Percentiles rank a stretch among this genome's conserved stretches.
Conservation (phyloP, 2,329 filamentous ascomycete species). For the Talaromyces sp. region DNA sequence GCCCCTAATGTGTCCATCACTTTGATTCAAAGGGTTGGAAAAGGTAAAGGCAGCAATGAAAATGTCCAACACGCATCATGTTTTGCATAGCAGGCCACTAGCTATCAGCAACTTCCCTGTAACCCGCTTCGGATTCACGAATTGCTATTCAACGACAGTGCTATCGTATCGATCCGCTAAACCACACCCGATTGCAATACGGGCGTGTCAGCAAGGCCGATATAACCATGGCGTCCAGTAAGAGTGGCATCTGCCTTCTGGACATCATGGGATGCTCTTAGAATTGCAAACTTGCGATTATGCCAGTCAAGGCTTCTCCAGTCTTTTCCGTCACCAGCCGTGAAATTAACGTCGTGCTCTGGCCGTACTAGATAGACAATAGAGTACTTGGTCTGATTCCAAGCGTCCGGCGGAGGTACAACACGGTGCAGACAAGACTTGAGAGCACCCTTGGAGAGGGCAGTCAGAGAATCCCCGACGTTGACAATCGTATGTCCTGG, state of each 20-base stretch:
- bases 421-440: conserved; percentile 1
- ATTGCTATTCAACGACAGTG: no score
- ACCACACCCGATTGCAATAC: not conserved
- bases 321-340: not conserved
- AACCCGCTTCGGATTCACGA: not conserved
- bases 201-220: not conserved
- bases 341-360: not conserved
- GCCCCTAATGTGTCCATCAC: not conserved
- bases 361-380: not conserved
- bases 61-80: not conserved
- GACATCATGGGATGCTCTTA: not conserved
- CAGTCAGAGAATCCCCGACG: conserved; percentile 53
- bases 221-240: not conserved
- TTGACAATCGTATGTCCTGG: conserved; percentile 53
- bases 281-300: not conserved
- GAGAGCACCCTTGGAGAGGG: conserved; percentile 5
- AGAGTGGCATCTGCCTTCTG: not conserved
- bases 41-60: not conserved
- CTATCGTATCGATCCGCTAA: not conserved
- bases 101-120: not conserved
- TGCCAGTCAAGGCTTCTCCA: not conserved
- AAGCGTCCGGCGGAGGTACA: not conserved
- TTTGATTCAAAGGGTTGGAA: no score
- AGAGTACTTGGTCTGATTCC: not conserved
- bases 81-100: not conserved